A percentile compares a stretch with the other conserved stretches of the same genome.
These are phyloP conservation scores for Ophiostoma himal-ulmi DNA, from an alignment of 2,329 filamentous ascomycete species.

Conservation along the genomic window DNA sequence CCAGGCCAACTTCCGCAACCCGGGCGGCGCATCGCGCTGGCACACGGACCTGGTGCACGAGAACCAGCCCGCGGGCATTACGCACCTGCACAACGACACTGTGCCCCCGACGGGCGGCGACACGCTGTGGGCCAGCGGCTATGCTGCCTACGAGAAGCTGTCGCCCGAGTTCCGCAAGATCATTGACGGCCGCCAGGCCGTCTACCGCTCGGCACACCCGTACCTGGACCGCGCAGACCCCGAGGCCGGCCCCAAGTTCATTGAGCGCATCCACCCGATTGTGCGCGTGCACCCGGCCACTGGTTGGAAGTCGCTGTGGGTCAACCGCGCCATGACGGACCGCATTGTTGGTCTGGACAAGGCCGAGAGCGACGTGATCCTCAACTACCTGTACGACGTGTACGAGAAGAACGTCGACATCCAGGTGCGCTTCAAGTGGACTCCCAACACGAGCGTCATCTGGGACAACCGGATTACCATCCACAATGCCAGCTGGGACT, in stretches of 20 bases:
- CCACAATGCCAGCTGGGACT: constrained; percentile 70
- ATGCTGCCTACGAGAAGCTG: constrained; percentile 67
- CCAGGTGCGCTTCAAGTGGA: constrained; percentile 67
- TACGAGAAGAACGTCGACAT: constrained; percentile 67
- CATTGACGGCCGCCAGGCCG: constrained; percentile 60
- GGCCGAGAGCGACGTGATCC: constrained; percentile 61
- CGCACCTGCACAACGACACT: constrained; percentile 64
- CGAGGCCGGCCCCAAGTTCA: constrained; percentile 54
- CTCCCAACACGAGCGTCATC: constrained; percentile 57
- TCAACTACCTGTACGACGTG: constrained; percentile 61
- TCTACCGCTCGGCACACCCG: constrained; percentile 60
- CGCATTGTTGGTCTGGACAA: constrained; percentile 64
- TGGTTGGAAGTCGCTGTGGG: constrained; percentile 65
- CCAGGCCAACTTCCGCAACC: constrained; percentile 57
- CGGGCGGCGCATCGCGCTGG: constrained; percentile 63
- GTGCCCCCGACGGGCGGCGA: constrained; percentile 61
- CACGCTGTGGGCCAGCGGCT: constrained; percentile 66
- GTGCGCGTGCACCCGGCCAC: constrained; percentile 67
- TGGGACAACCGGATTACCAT: constrained; percentile 73
- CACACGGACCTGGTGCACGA: constrained; percentile 68
- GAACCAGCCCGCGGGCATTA: constrained; percentile 62
- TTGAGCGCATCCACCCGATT: constrained; percentile 63
- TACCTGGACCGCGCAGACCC: constrained; percentile 62
- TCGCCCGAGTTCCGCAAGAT: constrained; percentile 64
- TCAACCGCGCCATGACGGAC: constrained; percentile 64